These are phyloP conservation scores for Erysimum cheiranthoides DNA, from an alignment of 345 rosid genomes.

Conservation along the genomic window DNA sequence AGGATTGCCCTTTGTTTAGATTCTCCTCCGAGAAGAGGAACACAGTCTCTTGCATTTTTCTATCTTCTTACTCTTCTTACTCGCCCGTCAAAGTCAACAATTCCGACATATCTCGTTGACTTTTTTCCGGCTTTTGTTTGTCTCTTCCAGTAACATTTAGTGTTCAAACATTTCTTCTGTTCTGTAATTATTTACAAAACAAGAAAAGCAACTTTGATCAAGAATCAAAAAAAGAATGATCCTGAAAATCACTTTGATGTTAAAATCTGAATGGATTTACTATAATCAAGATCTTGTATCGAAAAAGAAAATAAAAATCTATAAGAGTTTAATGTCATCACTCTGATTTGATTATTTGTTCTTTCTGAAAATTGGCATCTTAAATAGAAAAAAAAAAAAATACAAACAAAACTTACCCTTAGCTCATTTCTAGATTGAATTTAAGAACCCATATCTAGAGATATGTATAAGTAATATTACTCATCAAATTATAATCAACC, in stretches of 20 bases:
- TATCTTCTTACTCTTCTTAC: constrained; percentile 7
- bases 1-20: constrained; percentile 42
- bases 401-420: not conserved
- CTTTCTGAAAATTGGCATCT: not conserved
- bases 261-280: constrained; percentile 15
- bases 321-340: not conserved
- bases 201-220: not conserved
- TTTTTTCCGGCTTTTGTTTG: constrained; percentile 21
- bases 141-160: constrained; percentile 27
- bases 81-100: not conserved
- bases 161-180: constrained; percentile 4
- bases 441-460: not conserved
- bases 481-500: not conserved
- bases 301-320: not conserved
- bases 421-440: not conserved
- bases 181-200: not conserved
- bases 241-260: not conserved
- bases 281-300: not conserved
- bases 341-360: not conserved
- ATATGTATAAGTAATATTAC: not conserved
- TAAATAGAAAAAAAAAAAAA: not conserved
- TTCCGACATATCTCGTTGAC: constrained; percentile 31
- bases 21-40: constrained; percentile 43
- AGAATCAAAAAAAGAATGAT: not conserved
- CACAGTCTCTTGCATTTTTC: constrained; percentile 46